Percentiles rank a stretch among this genome's conserved stretches.
These are phyloP conservation scores for Penicillium goetzii DNA, from an alignment of 495 filamentous ascomycete species.

Conservation along the genomic window DNA sequence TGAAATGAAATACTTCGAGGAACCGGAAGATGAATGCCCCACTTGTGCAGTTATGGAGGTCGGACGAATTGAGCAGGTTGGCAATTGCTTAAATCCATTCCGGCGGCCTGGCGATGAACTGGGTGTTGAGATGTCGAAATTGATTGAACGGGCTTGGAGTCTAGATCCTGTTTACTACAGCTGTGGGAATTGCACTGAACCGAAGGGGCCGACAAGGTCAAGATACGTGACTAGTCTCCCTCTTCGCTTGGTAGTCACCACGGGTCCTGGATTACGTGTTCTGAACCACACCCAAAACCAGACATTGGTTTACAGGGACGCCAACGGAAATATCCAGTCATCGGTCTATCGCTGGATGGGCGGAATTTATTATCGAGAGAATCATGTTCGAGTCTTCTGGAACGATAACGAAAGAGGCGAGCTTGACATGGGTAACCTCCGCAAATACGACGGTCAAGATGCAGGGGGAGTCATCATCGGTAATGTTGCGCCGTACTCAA, in stretches of 20 bases:
- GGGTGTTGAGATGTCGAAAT: conserved; percentile 22
- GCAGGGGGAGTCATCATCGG: conserved; percentile 33
- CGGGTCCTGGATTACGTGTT: conserved; percentile 11
- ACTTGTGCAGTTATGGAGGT: neutral
- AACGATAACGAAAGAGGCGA: conserved; percentile 36
- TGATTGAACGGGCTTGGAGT: conserved; percentile 20
- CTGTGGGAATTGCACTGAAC: conserved; percentile 20
- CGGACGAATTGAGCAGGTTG: neutral
- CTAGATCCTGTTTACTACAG: neutral
- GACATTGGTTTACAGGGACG: conserved; percentile 29
- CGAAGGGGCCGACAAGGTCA: neutral
- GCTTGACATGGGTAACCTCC: conserved; percentile 18
- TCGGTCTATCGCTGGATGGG: conserved; percentile 50
- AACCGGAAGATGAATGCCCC: neutral
- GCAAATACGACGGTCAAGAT: conserved; percentile 37
- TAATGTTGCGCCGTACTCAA: conserved; percentile 18
- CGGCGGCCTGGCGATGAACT: neutral
- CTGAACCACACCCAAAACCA: conserved; percentile 39
- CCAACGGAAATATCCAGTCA: neutral
- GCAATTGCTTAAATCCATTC: neutral
- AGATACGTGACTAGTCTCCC: conserved; percentile 32
- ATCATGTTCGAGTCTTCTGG: conserved; percentile 42
- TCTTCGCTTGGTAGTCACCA: conserved; percentile 34
- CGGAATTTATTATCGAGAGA: conserved; percentile 38
- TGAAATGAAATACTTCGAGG: conserved; percentile 6